Evolutionary conservation across 73 alveolate species (phyloP).

Genomic region (Loxodes magnus): DNA sequence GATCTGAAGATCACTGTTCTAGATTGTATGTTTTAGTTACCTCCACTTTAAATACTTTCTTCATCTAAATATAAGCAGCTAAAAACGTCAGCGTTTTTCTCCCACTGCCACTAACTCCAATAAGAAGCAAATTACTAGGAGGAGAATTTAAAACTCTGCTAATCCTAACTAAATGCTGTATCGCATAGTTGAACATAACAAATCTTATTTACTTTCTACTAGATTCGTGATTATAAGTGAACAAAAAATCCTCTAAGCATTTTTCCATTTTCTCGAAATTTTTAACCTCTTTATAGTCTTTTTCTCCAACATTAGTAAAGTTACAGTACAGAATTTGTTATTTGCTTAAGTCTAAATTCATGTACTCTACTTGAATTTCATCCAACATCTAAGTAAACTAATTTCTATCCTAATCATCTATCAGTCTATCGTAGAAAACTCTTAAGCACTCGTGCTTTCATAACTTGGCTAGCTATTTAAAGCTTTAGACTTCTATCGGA

Average conservation of each 20-base stretch:
- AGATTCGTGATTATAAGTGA: slow-evolving; percentile 51
- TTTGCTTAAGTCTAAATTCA: too few relatives aligned
- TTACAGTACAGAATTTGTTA: too few relatives aligned
- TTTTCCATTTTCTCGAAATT: slow-evolving; percentile 50
- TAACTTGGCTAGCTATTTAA: slow-evolving; percentile 46
- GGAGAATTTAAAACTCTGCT: slow-evolving; percentile 78
- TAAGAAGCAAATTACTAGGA: slow-evolving; percentile 79
- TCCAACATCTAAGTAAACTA: slow-evolving; percentile 46
- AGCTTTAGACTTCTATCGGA: slow-evolving; percentile 41
- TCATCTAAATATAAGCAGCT: slow-evolving; percentile 72
- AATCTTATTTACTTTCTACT: slow-evolving; percentile 78
- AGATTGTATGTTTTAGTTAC: slow-evolving; percentile 63
- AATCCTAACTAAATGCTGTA: slow-evolving; percentile 77
- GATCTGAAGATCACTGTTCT: slow-evolving; percentile 66
- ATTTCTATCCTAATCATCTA: slow-evolving; percentile 70
- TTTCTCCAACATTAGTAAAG: too few relatives aligned
- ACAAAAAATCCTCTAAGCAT: slow-evolving; percentile 71
- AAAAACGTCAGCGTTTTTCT: slow-evolving; percentile 42
- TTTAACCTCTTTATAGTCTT: slow-evolving; percentile 46
- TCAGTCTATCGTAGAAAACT: slow-evolving; percentile 82
- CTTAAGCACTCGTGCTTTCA: slow-evolving; percentile 91
- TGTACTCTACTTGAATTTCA: slow-evolving; percentile 53
- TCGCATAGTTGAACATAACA: slow-evolving; percentile 84
- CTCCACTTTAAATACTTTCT: slow-evolving; percentile 69
- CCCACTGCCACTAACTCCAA: too few relatives aligned